A percentile compares a stretch with the other conserved stretches of the same genome.
Conservation (phyloP, 1,139 yeast genomes). For the Candida neerlandica region DNA sequence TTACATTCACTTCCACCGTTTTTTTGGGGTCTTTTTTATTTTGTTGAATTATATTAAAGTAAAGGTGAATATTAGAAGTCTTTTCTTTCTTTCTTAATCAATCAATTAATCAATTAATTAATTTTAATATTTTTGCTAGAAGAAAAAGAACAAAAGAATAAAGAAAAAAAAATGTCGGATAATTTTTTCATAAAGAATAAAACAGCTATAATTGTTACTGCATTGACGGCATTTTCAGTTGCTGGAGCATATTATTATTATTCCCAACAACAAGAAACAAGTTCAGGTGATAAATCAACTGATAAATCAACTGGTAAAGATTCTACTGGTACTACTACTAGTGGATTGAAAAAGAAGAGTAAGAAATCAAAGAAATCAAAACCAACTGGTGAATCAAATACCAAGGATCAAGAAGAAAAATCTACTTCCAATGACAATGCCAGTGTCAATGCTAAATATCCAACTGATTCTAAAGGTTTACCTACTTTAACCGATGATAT, state of each 20-base stretch:
- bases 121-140: not conserved
- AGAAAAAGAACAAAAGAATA: too few relatives aligned
- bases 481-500: constrained; percentile 56
- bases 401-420: constrained; percentile 13
- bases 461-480: constrained; percentile 54
- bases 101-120: too few relatives aligned
- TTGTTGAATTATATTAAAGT: too few relatives aligned
- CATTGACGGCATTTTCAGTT: constrained; percentile 64
- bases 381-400: constrained; percentile 17
- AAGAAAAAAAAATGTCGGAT: constrained; percentile 20
- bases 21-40: not conserved
- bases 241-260: constrained; percentile 63
- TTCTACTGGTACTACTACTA: constrained; percentile 16
- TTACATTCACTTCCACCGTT: not conserved
- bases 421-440: constrained; percentile 9
- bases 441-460: constrained; percentile 30
- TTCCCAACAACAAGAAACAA: constrained; percentile 30
- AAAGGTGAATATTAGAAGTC: not conserved
- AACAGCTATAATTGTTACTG: constrained; percentile 58
- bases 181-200: constrained; percentile 57
- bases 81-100: too few relatives aligned
- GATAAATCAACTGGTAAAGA: constrained; percentile 6
- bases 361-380: constrained; percentile 37
- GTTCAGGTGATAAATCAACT: constrained; percentile 9
- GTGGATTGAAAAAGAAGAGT: constrained; percentile 34